A percentile compares a stretch with the other conserved stretches of the same genome.
These are phyloP conservation scores for Aristolochia californica DNA, from an alignment of 164 flowering plant genomes.

Conservation along the genomic window DNA sequence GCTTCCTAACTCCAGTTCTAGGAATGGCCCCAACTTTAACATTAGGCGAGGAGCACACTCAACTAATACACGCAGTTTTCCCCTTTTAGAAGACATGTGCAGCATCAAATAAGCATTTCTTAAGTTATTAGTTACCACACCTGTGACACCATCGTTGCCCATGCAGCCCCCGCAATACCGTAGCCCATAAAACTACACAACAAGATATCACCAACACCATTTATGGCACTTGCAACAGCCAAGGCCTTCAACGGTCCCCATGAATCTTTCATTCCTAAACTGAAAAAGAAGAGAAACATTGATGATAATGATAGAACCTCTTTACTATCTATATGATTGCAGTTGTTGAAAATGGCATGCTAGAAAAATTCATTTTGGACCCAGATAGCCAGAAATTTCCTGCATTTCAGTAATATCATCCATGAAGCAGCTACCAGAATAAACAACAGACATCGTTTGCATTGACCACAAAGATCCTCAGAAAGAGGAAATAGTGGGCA, in stretches of 20 bases:
- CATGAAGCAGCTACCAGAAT: no score
- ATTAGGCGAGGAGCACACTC: not conserved
- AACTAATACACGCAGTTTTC: not conserved
- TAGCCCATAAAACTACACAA: constrained; percentile 64
- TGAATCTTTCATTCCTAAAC: constrained; percentile 97
- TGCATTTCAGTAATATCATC: no score
- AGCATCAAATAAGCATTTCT: not conserved
- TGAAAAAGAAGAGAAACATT: constrained; percentile 19
- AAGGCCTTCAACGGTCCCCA: constrained; percentile 97
- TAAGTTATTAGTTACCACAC: constrained; percentile 26
- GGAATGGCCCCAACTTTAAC: no score
- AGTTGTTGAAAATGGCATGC: not conserved
- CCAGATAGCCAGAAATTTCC: no score
- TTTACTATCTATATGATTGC: not conserved
- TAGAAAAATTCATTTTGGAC: no score
- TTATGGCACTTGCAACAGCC: constrained; percentile 63
- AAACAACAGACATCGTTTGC: no score
- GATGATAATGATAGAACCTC: not conserved
- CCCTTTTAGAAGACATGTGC: not conserved
- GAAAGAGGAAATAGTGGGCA: no score
- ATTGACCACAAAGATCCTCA: no score
- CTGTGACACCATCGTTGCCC: constrained; percentile 98
- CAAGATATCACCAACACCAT: constrained; percentile 66
- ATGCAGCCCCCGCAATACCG: constrained; percentile 98
- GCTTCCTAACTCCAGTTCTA: no score